A percentile compares a stretch with the other conserved stretches of the same genome.
Conservation (phyloP, 2,329 filamentous ascomycete genomes). For the Alternaria hordeiaustralica region DNA sequence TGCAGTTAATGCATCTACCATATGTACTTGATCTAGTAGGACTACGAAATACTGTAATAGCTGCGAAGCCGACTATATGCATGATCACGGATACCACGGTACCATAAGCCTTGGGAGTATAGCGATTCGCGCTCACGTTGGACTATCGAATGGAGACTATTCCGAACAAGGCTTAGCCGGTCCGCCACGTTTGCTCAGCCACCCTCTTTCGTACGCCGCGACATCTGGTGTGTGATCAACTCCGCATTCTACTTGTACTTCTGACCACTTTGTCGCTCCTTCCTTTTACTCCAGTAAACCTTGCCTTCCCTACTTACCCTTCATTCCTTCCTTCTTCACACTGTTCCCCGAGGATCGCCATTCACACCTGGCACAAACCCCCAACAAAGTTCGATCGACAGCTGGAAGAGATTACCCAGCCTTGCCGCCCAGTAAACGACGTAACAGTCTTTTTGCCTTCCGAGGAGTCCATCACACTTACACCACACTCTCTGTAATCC, state of each 20-base stretch:
- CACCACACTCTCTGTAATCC: background rate
- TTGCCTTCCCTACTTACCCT: background rate
- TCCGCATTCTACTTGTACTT: background rate
- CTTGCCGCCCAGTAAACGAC: conserved; percentile 4
- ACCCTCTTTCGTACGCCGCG: conserved; percentile 15
- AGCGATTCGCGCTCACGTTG: background rate
- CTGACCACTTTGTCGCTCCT: background rate
- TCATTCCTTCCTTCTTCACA: background rate
- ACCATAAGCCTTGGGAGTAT: background rate
- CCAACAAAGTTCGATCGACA: background rate
- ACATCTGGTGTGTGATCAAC: conserved; percentile 16
- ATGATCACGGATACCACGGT: conserved; percentile 3
- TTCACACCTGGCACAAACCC: background rate
- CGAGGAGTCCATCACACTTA: background rate
- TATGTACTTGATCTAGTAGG: background rate
- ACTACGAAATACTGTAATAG: background rate
- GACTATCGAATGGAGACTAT: background rate
- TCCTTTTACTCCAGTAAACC: background rate
- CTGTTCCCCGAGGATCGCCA: background rate
- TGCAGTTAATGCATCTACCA: background rate
- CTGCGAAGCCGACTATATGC: background rate
- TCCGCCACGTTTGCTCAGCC: conserved; percentile 16
- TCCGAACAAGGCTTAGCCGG: conserved; percentile 1
- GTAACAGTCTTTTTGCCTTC: background rate
- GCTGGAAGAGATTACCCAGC: conserved; percentile 8